Evolutionary conservation across 2,329 filamentous ascomycete species (phyloP).

Genomic region (Colletotrichum chlorophyti): DNA sequence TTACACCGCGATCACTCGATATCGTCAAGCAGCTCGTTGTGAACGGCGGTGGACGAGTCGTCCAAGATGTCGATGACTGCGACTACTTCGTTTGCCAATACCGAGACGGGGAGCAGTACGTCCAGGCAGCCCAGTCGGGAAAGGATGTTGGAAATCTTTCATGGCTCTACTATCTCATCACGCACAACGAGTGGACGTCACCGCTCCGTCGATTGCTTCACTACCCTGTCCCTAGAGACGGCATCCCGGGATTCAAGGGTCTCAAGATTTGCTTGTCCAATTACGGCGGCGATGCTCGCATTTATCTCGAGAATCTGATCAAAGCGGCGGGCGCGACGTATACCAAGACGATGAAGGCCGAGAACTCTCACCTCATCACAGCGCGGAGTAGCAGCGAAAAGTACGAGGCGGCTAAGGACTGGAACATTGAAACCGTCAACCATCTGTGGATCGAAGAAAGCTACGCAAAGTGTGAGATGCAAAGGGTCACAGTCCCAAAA

Average conservation of each 20-base stretch:
- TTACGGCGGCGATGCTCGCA: slow-evolving; percentile 91
- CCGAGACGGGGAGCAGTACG: slow-evolving; percentile 81
- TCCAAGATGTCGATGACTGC: slow-evolving; percentile 69
- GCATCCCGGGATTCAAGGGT: slow-evolving; percentile 79
- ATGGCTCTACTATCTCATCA: slow-evolving; percentile 94
- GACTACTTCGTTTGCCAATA: slow-evolving; percentile 89
- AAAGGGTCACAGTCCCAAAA: slow-evolving; percentile 73
- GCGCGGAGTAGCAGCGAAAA: slow-evolving; percentile 92
- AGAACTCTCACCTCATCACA: slow-evolving; percentile 95
- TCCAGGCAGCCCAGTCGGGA: slow-evolving; percentile 74
- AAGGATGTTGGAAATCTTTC: slow-evolving; percentile 91
- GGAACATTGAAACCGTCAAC: slow-evolving; percentile 89
- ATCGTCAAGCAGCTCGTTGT: slow-evolving; percentile 76
- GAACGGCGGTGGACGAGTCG: slow-evolving; percentile 74
- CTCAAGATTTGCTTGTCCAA: slow-evolving; percentile 91
- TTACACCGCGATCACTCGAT: slow-evolving; percentile 69
- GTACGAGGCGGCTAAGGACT: slow-evolving; percentile 88
- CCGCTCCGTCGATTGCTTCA: slow-evolving; percentile 84
- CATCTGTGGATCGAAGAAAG: slow-evolving; percentile 98
- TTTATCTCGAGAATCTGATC: slow-evolving; percentile 93
- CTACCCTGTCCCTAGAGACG: slow-evolving; percentile 81
- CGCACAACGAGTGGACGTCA: slow-evolving; percentile 86
- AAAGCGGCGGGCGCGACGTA: slow-evolving; percentile 84
- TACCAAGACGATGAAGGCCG: slow-evolving; percentile 92
- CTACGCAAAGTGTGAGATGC: slow-evolving; percentile 85